Evolutionary conservation across 495 filamentous ascomycete genomes (phyloP).

Genomic region (Lindgomyces ingoldianus): DNA sequence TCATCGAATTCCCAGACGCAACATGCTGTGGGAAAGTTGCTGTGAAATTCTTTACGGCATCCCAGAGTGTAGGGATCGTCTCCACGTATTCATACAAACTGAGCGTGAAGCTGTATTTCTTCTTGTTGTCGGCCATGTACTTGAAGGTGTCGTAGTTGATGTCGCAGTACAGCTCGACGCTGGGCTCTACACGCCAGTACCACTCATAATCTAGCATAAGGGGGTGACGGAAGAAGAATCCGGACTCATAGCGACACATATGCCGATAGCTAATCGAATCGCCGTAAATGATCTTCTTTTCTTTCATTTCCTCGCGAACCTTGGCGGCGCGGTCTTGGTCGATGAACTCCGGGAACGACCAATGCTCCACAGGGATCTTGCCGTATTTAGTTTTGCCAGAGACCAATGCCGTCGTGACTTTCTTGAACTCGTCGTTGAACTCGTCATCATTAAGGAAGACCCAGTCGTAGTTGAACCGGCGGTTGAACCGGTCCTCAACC

Average conservation of each 20-base stretch:
- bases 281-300: conserved; percentile 66
- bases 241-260: conserved; percentile 53
- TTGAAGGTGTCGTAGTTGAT: conserved; percentile 52
- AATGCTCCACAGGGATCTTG: conserved; percentile 54
- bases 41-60: conserved; percentile 89
- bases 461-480: conserved; percentile 96
- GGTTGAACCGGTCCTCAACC: conserved; percentile 96
- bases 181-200: conserved; percentile 53
- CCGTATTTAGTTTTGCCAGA: conserved; percentile 91
- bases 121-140: conserved; percentile 50
- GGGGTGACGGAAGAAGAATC: conserved; percentile 54
- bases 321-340: conserved; percentile 59
- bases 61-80: conserved; percentile 95
- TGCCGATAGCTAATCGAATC: conserved; percentile 69
- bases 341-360: conserved; percentile 56
- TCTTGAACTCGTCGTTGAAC: conserved; percentile 90
- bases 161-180: conserved; percentile 52
- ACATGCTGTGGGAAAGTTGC: conserved; percentile 85
- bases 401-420: conserved; percentile 82
- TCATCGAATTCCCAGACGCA: conserved; percentile 79
- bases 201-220: conserved; percentile 51
- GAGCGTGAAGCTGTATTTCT: conserved; percentile 50
- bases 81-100: conserved; percentile 88
- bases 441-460: conserved; percentile 96
- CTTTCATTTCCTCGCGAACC: conserved; percentile 57